Percentiles rank a stretch among this genome's conserved stretches.
Evolutionary conservation across 345 rosid species (phyloP).

Genomic region (Rubroshorea leprosula): DNA sequence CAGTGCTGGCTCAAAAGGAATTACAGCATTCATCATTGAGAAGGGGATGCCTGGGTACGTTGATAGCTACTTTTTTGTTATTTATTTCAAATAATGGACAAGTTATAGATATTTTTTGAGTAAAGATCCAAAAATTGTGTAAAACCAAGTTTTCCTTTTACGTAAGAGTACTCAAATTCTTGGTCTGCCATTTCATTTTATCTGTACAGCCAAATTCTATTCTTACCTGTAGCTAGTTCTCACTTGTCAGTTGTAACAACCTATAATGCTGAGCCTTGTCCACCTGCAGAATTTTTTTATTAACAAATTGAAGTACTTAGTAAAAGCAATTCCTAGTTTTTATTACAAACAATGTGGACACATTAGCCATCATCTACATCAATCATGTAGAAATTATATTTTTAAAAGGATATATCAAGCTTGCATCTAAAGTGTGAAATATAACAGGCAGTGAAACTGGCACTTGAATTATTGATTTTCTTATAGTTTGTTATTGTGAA

Average conservation of each 20-base stretch:
- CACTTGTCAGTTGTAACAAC: too few relatives aligned
- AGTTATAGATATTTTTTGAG: neutral
- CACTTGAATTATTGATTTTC: neutral
- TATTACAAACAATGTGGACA: too few relatives aligned
- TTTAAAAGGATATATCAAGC: neutral
- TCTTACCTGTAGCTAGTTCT: too few relatives aligned
- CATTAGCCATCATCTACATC: too few relatives aligned
- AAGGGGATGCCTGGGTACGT: slow-evolving; percentile 88
- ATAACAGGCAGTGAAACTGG: neutral
- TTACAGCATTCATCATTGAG: slow-evolving; percentile 87
- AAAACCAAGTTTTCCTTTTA: neutral
- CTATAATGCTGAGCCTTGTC: too few relatives aligned
- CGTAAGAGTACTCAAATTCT: neutral
- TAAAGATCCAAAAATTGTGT: neutral
- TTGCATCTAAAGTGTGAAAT: neutral
- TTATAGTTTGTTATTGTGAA: slow-evolving; percentile 9
- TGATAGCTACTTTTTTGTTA: neutral
- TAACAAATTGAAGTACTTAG: too few relatives aligned
- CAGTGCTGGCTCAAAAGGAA: slow-evolving; percentile 81
- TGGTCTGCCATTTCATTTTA: too few relatives aligned
- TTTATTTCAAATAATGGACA: neutral
- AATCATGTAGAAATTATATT: too few relatives aligned
- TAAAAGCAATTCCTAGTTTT: too few relatives aligned
- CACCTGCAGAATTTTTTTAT: too few relatives aligned
- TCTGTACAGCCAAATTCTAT: too few relatives aligned